Conservation (phyloP, 2,329 filamentous ascomycete species). For the Mollisia scopiformis region DNA sequence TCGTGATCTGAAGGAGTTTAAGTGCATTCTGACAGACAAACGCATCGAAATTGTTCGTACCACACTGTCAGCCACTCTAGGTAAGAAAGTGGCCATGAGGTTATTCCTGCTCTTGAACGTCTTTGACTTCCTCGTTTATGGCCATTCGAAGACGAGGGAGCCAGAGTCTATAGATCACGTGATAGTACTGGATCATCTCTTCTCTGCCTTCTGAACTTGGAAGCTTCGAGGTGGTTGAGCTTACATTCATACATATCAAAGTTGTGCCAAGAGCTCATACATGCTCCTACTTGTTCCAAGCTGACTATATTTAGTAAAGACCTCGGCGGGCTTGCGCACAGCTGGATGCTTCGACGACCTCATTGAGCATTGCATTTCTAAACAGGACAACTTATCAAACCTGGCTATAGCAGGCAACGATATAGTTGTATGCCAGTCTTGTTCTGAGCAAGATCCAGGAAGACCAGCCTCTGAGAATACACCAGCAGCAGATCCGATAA, state of each 20-base stretch:
- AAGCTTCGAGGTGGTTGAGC: background rate
- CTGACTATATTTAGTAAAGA: constrained; percentile 18
- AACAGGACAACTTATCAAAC: constrained; percentile 28
- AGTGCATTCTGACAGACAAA: constrained; percentile 42
- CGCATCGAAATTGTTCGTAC: constrained; percentile 41
- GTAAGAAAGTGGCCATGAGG: constrained; percentile 43
- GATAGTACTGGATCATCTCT: background rate
- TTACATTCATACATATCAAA: background rate
- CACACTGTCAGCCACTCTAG: constrained; percentile 48
- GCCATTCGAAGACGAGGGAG: background rate
- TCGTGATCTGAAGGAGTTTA: constrained; percentile 50
- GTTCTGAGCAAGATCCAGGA: background rate
- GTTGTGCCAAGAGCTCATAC: background rate
- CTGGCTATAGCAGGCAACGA: constrained; percentile 42
- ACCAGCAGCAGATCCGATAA: background rate
- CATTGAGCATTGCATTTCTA: constrained; percentile 23
- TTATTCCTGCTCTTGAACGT: no score
- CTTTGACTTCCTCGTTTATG: no score
- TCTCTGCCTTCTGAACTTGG: background rate
- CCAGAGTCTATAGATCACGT: background rate
- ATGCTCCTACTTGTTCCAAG: background rate
- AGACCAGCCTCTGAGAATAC: background rate
- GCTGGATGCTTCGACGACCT: constrained; percentile 36
- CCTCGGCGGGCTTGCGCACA: constrained; percentile 28
- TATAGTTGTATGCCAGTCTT: constrained; percentile 13